Conservation (phyloP, 176 grass and related monocot genomes). For the Oryza longistaminata region DNA sequence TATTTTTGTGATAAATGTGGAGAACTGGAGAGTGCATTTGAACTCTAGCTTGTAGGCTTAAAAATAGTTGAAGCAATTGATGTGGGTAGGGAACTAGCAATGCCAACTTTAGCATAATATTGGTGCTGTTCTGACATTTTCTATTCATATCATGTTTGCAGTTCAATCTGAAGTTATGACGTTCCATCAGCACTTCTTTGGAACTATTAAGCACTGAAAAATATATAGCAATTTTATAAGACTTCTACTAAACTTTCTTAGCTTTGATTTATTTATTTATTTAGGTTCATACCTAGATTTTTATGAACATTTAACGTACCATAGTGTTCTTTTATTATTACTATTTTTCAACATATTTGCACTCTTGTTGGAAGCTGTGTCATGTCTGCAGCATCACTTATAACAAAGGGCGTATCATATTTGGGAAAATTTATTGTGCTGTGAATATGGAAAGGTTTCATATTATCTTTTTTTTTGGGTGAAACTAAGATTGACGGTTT, state of each 20-base stretch:
- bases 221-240: not conserved
- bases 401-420: not conserved
- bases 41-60: slow-evolving; percentile 21
- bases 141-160: slow-evolving; percentile 6
- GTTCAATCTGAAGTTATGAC: not conserved
- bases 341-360: not conserved
- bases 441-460: slow-evolving; percentile 4
- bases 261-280: not conserved
- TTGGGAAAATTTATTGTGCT: not conserved
- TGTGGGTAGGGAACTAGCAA: not conserved
- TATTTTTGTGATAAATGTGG: not conserved
- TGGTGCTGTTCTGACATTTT: slow-evolving; percentile 8
- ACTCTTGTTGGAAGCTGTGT: not conserved
- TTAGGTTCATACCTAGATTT: slow-evolving; percentile 2
- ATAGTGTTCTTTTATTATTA: not conserved
- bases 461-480: not conserved
- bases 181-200: not conserved
- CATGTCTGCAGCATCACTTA: not conserved
- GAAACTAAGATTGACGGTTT: slow-evolving; percentile 7
- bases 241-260: not conserved
- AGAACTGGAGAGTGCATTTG: not conserved
- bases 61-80: slow-evolving; percentile 25
- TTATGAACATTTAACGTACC: slow-evolving; percentile 1
- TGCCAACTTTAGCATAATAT: not conserved
- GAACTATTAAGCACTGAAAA: not conserved